phyloP scores from a whole-genome alignment of 768 basidiomycete genomes.

The Termitomyces sp. region DNA sequence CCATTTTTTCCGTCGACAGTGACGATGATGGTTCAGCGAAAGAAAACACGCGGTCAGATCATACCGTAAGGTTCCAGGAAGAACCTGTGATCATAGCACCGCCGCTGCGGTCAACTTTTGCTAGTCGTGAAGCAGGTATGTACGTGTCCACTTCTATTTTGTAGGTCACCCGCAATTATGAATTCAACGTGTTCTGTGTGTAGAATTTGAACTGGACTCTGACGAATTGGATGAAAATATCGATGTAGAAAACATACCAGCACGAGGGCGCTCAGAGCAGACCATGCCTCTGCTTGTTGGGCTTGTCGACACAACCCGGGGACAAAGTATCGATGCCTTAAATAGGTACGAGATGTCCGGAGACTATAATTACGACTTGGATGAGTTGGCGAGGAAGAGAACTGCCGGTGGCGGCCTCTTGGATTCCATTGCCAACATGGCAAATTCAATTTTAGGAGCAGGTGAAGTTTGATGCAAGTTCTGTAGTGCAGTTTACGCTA shows the following conservation, averaged over 20 bases:
- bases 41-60: constrained; percentile 31
- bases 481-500: constrained; percentile 9
- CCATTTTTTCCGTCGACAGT: constrained; percentile 54
- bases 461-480: constrained; percentile 39
- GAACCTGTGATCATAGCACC: constrained; percentile 65
- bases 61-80: constrained; percentile 60
- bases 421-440: constrained; percentile 88
- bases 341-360: constrained; percentile 26
- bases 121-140: constrained; percentile 81
- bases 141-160: constrained; percentile 21
- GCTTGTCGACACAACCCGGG: constrained; percentile 53
- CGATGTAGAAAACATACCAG: constrained; percentile 21
- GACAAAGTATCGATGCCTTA: constrained; percentile 52
- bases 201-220: constrained; percentile 81
- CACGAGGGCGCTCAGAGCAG: constrained; percentile 38
- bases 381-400: constrained; percentile 64
- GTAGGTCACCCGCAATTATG: constrained; percentile 1
- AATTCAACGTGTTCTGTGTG: constrained; percentile 3
- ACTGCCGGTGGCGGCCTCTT: constrained; percentile 68
- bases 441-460: constrained; percentile 92
- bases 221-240: constrained; percentile 66
- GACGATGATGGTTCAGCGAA: constrained; percentile 48
- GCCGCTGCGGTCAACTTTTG: constrained; percentile 61
- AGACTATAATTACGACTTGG: constrained; percentile 49
- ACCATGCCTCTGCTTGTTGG: constrained; percentile 77